A percentile compares a stretch with the other conserved stretches of the same genome.
Evolutionary conservation across 139 green algal genomes (phyloP).

Genomic region (Chlorella sp.): DNA sequence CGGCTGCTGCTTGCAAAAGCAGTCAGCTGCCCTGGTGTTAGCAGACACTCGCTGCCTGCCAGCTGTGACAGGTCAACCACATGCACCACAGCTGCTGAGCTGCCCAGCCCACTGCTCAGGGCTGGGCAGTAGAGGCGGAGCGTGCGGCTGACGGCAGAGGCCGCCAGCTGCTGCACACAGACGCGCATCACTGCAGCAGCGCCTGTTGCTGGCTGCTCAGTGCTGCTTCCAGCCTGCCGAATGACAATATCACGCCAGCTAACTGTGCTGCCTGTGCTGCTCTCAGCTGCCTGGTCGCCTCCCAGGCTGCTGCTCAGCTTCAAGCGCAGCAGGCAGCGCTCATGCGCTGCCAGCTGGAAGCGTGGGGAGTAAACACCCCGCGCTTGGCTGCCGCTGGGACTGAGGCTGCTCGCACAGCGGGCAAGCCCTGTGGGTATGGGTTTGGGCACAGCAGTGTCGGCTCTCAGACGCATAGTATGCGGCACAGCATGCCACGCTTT

Average conservation of each 20-base stretch:
- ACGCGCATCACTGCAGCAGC: not conserved
- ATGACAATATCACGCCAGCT: not conserved
- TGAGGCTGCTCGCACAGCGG: not conserved
- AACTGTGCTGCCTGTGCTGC: not conserved
- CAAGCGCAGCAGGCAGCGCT: conserved; percentile 20
- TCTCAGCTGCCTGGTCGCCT: too few relatives aligned
- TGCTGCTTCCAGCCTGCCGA: not conserved
- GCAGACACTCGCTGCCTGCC: not conserved
- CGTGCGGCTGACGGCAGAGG: not conserved
- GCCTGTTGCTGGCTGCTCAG: too few relatives aligned
- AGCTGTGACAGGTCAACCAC: not conserved
- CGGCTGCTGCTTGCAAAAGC: not conserved
- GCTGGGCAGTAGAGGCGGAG: conserved; percentile 24
- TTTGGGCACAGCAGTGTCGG: too few relatives aligned
- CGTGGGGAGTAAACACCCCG: not conserved
- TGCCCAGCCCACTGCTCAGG: not conserved
- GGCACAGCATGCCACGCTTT: too few relatives aligned
- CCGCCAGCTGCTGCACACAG: not conserved
- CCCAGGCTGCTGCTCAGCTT: not conserved
- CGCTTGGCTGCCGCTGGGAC: not conserved
- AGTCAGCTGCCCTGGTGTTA: not conserved
- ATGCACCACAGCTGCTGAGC: not conserved
- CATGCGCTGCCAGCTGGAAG: conserved; percentile 9
- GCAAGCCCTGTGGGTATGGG: not conserved
- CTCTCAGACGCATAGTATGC: too few relatives aligned